Evolutionary conservation across 2,329 filamentous ascomycete genomes (phyloP).

Genomic region (Trichoderma simmonsii): DNA sequence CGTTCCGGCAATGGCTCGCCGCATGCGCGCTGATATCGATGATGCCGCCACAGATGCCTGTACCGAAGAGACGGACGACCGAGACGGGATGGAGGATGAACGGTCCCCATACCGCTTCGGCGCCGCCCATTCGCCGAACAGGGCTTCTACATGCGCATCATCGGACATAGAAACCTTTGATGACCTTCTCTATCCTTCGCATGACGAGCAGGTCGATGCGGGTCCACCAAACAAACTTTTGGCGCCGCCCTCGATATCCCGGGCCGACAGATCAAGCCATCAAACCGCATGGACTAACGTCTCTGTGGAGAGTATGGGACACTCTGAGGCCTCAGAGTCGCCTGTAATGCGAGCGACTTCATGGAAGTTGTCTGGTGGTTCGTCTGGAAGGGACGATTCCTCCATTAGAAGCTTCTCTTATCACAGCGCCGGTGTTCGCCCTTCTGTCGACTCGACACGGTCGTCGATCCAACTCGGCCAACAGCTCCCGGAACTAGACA

Average conservation of each 20-base stretch:
- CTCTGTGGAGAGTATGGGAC: constrained; percentile 52
- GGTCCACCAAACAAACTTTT: constrained; percentile 45
- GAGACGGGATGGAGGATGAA: constrained; percentile 29
- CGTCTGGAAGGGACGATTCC: constrained; percentile 15
- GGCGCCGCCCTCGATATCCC: constrained; percentile 45
- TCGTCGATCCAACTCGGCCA: constrained; percentile 28
- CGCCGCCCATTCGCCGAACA: constrained; percentile 33
- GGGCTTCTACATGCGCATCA: constrained; percentile 42
- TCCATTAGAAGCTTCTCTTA: constrained; percentile 21
- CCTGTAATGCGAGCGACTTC: constrained; percentile 32
- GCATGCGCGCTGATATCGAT: constrained; percentile 29
- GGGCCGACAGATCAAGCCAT: constrained; percentile 49
- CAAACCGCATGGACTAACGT: constrained; percentile 61
- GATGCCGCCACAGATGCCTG: constrained; percentile 36
- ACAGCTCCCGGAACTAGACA: constrained; percentile 50
- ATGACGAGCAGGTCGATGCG: constrained; percentile 29
- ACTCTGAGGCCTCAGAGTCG: constrained; percentile 31
- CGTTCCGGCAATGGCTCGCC: constrained; percentile 25
- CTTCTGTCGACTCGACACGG: constrained; percentile 28
- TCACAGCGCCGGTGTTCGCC: constrained; percentile 24
- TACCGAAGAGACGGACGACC: constrained; percentile 36
- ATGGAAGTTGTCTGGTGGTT: constrained; percentile 31
- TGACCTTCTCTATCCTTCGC: constrained; percentile 27
- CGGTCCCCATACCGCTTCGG: constrained; percentile 29
- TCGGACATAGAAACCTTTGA: constrained; percentile 33